Conservation (phyloP, 257 asterid genomes). For the Verbena officinalis region DNA sequence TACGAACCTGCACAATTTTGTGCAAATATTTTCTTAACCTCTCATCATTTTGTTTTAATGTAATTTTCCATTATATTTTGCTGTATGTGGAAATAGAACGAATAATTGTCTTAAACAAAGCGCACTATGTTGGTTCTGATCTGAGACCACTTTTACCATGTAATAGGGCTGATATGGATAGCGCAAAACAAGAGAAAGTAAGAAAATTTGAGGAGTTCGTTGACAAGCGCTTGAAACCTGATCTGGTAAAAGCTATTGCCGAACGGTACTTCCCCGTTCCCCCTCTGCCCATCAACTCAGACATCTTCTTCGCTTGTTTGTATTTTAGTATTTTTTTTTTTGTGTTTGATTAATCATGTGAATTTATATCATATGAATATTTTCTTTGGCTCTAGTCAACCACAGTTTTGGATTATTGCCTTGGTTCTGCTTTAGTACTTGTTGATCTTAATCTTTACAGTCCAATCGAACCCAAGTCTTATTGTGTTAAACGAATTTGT, state of each 20-base stretch:
- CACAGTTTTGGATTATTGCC: constrained; percentile 2
- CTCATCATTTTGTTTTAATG: too few relatives aligned
- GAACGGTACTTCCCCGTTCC: constrained; percentile 53
- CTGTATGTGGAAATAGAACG: not conserved
- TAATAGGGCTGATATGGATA: constrained; percentile 60
- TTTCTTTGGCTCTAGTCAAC: not conserved
- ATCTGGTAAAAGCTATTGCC: constrained; percentile 77
- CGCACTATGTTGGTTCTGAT: constrained; percentile 6
- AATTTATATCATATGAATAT: not conserved
- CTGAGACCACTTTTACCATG: constrained; percentile 24
- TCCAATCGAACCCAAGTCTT: not conserved
- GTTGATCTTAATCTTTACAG: not conserved
- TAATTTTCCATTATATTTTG: not conserved
- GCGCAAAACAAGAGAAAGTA: constrained; percentile 54
- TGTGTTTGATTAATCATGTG: not conserved
- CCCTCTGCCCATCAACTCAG: not conserved
- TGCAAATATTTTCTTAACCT: too few relatives aligned
- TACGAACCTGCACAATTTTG: too few relatives aligned
- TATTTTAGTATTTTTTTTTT: not conserved
- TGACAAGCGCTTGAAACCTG: constrained; percentile 84
- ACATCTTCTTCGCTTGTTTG: constrained; percentile 4
- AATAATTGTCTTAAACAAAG: not conserved
- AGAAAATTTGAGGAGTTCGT: constrained; percentile 74
- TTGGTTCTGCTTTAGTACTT: not conserved
- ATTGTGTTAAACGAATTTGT: not conserved